These are phyloP conservation scores for Rhazya stricta DNA, from an alignment of 257 asterid species.

Conservation along the genomic window DNA sequence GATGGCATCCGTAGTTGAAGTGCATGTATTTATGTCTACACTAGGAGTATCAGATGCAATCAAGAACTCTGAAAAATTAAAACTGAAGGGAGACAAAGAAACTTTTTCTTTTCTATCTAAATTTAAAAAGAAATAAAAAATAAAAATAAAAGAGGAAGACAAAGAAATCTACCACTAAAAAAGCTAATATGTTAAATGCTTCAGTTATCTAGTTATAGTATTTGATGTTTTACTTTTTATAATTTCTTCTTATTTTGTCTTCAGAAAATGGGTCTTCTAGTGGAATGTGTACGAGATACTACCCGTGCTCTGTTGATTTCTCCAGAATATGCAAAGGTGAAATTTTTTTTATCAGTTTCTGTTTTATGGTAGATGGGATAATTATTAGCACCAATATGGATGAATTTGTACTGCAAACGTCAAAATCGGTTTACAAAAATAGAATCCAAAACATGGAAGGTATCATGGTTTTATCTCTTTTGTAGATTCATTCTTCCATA, in stretches of 20 bases:
- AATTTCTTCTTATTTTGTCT: conserved; percentile 14
- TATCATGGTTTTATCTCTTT: not conserved
- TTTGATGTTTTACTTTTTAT: not conserved
- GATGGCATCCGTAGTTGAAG: not conserved
- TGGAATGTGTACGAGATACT: conserved; percentile 73
- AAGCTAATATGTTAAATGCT: not conserved
- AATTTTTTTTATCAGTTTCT: conserved; percentile 11
- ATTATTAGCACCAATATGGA: not conserved
- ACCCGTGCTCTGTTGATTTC: conserved; percentile 51
- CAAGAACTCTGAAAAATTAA: not conserved
- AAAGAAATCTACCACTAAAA: not conserved
- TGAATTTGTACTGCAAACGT: not conserved
- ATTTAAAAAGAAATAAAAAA: no score
- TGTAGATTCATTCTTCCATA: not conserved
- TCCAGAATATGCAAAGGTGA: conserved; percentile 79
- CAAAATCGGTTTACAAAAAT: not conserved
- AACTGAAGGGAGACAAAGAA: not conserved
- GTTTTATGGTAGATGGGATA: not conserved
- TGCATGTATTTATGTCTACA: not conserved
- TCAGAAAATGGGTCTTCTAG: conserved; percentile 71
- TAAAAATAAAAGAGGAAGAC: not conserved
- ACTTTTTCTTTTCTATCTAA: not conserved
- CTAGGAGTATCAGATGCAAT: not conserved
- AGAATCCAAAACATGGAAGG: not conserved
- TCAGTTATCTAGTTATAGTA: not conserved